A percentile compares a stretch with the other conserved stretches of the same genome.
These are phyloP conservation scores for Fusarium circinatum DNA, from an alignment of 2,329 filamentous ascomycete species.

Conservation along the genomic window DNA sequence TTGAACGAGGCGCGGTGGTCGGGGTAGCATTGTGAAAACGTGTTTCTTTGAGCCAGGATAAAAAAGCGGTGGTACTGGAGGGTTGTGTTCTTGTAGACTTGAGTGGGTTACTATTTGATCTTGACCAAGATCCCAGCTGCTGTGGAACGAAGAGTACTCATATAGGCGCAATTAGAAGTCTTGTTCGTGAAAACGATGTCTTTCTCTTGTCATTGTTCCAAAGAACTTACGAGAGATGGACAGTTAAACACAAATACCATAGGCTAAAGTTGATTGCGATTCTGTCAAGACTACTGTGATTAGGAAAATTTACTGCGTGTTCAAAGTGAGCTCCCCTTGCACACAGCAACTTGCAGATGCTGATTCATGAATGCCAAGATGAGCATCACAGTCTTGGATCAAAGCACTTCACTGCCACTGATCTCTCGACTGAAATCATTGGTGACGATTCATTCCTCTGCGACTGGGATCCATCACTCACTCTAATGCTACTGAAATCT, in stretches of 20 bases:
- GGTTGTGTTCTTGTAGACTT: not conserved
- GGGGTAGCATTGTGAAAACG: not conserved
- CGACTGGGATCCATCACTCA: accelerated
- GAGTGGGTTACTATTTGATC: too few relatives aligned
- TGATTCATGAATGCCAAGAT: not conserved
- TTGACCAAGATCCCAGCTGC: accelerated
- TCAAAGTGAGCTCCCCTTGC: accelerated
- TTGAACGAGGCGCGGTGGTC: not conserved
- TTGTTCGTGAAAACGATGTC: too few relatives aligned
- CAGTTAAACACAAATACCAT: not conserved
- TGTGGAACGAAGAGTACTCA: not conserved
- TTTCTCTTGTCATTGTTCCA: too few relatives aligned
- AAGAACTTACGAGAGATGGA: not conserved
- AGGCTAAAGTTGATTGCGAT: too few relatives aligned
- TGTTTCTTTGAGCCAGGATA: not conserved
- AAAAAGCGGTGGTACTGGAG: too few relatives aligned
- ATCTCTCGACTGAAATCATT: accelerated
- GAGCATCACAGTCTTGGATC: not conserved
- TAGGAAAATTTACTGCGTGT: too few relatives aligned
- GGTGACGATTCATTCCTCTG: accelerated
- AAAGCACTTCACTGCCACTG: not conserved
- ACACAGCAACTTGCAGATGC: too few relatives aligned
- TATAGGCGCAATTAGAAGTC: accelerated
- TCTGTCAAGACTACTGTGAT: not conserved
- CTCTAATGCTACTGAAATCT: not conserved